Evolutionary conservation across 1,139 yeast species (phyloP), one percentile per base, ranked within the genome.

Genomic region (Arxiozyma telluris): DNA sequence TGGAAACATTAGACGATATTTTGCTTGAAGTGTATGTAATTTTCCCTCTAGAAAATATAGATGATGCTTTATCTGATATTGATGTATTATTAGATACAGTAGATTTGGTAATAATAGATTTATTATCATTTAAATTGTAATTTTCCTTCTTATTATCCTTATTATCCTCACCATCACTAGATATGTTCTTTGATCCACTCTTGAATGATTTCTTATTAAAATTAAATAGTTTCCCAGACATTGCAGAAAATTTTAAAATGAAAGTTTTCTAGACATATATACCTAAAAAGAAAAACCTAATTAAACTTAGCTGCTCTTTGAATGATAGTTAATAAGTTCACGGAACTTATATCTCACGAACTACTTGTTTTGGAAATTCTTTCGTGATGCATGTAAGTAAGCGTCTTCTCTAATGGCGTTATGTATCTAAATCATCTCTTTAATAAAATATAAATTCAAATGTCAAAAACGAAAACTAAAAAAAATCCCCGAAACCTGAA

Each of bases 11-110:
- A 7, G 58, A 59, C 1, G 66, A 63, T 7, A 62, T 60, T 6
- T 58, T 59, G 11, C 64, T 64, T 21, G 65, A 62, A 17, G 61
- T 58, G 54, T 56, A 56, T 22, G 68, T 63, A 9, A 50, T 27
- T 51, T 60, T 59, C 22, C 67, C 59, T 54, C 57, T 63, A 12
- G 68, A 64, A 53, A 65, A 65, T 15, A 65, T 57, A 7, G 68
- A 65, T 7, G 65, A 61, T 9, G 65, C 58, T 47, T 60, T 53
- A 27, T 48, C 46, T 12, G 56, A 52, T 45, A 34, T 22, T 42
- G 30, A 46, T 21, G 30, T 50, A 20, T 27, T 22, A 22, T 15
- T 22, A 44, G 34, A 25, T 6, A 17, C 38, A 17, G 6, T n/a
- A 7, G 46, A 27, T 21, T 34, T 49, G 1, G 25, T 42, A 11